Evolutionary conservation across 2,329 filamentous ascomycete species (phyloP).

Genomic region (Tolypocladium sp.): DNA sequence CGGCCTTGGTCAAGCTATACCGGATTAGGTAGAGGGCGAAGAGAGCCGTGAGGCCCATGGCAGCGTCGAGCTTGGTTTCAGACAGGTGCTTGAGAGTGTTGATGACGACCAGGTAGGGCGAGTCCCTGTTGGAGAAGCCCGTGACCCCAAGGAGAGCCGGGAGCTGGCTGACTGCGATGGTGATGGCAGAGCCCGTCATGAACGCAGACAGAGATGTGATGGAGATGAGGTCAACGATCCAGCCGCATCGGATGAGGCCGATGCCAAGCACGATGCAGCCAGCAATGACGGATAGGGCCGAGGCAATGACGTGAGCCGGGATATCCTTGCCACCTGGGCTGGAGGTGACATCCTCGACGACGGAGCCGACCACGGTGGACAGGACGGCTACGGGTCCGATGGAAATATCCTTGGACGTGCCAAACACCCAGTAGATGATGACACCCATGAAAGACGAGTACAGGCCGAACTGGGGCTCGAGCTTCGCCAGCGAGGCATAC

Average conservation of each 20-base stretch:
- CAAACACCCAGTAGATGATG: conserved; percentile 93
- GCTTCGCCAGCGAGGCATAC: conserved; percentile 73
- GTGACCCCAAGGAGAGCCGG: conserved; percentile 72
- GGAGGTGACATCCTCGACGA: conserved; percentile 56
- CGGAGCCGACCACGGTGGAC: conserved; percentile 79
- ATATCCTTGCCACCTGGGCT: conserved; percentile 42
- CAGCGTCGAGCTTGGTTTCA: conserved; percentile 64
- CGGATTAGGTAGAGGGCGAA: conserved; percentile 70
- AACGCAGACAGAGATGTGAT: conserved; percentile 86
- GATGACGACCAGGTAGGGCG: conserved; percentile 77
- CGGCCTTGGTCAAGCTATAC: conserved; percentile 51
- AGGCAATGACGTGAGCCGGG: conserved; percentile 60
- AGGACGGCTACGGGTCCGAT: conserved; percentile 95
- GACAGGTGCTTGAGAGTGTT: conserved; percentile 68
- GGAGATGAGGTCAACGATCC: conserved; percentile 89
- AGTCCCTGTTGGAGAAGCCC: conserved; percentile 62
- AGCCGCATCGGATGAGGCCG: conserved; percentile 72
- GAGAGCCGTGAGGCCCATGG: conserved; percentile 79
- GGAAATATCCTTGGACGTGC: conserved; percentile 96
- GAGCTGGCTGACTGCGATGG: conserved; percentile 77
- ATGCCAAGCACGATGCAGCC: conserved; percentile 71
- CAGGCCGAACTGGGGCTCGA: conserved; percentile 76
- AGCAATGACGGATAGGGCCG: conserved; percentile 66
- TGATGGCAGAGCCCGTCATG: conserved; percentile 93
- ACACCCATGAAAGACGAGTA: conserved; percentile 91